Base-by-base conservation (phyloP, 192 early-diverging fungal genomes). In the Mortierella antarctica region DNA sequence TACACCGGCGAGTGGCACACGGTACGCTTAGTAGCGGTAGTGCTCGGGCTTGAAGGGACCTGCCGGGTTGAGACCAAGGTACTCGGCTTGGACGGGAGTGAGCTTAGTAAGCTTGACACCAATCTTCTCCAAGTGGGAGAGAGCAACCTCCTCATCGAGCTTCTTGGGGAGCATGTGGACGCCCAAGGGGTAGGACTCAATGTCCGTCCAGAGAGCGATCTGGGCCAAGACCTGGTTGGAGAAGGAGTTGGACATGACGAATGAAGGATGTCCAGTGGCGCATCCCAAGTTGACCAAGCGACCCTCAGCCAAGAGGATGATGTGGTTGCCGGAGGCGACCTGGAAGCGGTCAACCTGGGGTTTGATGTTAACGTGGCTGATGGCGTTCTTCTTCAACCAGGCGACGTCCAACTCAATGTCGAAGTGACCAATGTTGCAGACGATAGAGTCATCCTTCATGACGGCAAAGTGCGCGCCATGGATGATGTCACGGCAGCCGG, bases 191-290 rank as follows among this genome's bases (percentile, higher is more conserved):
- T 95, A 99, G 63, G 89, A 83, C 40, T 79, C 86, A 70, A 87
- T 85, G 83, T 97, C 92, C 75, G 96, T 98, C 96, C 96, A 99
- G 84, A 99, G 92, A 74, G 96, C 98, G 72, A 99, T 97, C 88
- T 99, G 96, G 70, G 98, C 98, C 59, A 98, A 89, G 63, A 95
- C 94, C 92, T 98, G 96, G 94, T 99, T 99, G 70, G 94, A 92
- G 93, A 99, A 99, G 57, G 96, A 98, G 94, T 97, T 97, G 89
- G 95, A 97, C 98, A 99, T 99, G 91, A 99, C 98, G 83, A 99
- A 99, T 78, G 93, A 94, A 67, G 96, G 96, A 91, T 98, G 96
- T 61, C 97, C 97, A 71, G 97, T 99, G 82, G 96, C 97, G 90
- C 97, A 99, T 67, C 96, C 96, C 83, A 99, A 89, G 95, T 98